Evolutionary conservation across 345 rosid species (phyloP).

Genomic region (Euclidium syriacum): DNA sequence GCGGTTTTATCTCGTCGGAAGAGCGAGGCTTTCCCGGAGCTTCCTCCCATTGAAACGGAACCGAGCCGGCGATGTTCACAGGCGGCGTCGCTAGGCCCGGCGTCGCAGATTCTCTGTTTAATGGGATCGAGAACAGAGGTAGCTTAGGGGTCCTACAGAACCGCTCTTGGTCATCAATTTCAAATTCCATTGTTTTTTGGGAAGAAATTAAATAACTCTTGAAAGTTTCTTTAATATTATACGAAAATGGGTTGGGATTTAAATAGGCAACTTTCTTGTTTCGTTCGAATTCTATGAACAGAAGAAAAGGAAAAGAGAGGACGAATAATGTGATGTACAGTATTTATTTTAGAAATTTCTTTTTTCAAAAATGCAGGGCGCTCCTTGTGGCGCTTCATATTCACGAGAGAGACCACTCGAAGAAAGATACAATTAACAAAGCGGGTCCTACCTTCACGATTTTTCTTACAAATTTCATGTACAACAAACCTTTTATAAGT

Average conservation of each 20-base stretch:
- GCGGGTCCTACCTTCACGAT: constrained; percentile 7
- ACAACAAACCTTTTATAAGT: background rate
- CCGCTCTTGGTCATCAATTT: constrained; percentile 20
- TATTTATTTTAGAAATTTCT: too few relatives aligned
- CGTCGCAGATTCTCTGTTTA: constrained; percentile 17
- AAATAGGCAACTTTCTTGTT: background rate
- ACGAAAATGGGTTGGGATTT: background rate
- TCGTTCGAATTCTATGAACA: background rate
- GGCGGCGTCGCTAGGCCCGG: constrained; percentile 57
- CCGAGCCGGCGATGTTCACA: constrained; percentile 42
- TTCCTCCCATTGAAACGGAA: constrained; percentile 92
- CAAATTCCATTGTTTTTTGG: constrained; percentile 6
- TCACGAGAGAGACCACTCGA: background rate
- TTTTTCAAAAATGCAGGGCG: too few relatives aligned
- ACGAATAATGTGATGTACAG: constrained; percentile 9
- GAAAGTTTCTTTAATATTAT: constrained; percentile 5
- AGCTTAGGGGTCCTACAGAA: constrained; percentile 49
- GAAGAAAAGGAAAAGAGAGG: background rate
- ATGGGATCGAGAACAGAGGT: constrained; percentile 42
- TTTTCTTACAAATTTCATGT: constrained; percentile 19
- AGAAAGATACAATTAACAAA: background rate
- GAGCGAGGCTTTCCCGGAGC: constrained; percentile 80
- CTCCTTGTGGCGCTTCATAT: constrained; percentile 16
- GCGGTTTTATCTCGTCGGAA: constrained; percentile 17
- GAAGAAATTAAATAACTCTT: too few relatives aligned